A percentile compares a stretch with the other conserved stretches of the same genome.
phyloP scores from a whole-genome alignment of 257 asterid genomes.

The Lycium ferocissimum region DNA sequence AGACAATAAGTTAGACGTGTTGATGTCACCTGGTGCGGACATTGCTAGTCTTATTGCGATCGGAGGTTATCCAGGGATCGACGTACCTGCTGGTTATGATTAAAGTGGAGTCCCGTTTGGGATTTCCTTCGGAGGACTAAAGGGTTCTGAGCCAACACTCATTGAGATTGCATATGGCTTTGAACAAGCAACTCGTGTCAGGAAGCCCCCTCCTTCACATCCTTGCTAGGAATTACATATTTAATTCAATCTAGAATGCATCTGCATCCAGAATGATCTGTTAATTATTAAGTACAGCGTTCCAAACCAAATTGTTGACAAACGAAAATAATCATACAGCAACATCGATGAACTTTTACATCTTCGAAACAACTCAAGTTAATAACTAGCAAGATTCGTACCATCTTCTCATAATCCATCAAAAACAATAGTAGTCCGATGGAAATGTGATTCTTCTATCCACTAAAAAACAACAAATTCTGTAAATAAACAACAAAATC shows the following conservation, averaged over 20 bases:
- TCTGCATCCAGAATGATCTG: background rate
- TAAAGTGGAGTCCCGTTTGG: slow-evolving; percentile 48
- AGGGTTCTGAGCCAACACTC: slow-evolving; percentile 57
- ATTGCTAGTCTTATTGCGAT: slow-evolving; percentile 38
- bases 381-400: too few species aligned
- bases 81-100: slow-evolving; percentile 57
- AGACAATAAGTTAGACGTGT: slow-evolving; percentile 48
- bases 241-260: background rate
- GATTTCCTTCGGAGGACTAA: slow-evolving; percentile 56
- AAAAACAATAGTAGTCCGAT: background rate
- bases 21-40: slow-evolving; percentile 31
- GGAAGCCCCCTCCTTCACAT: slow-evolving; percentile 53
- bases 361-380: background rate
- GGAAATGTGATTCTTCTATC: background rate
- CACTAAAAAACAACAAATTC: too few species aligned
- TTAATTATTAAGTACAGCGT: background rate
- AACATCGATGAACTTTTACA: background rate
- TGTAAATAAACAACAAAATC: too few species aligned
- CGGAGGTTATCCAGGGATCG: slow-evolving; percentile 57
- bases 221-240: background rate
- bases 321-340: background rate
- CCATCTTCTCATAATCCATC: background rate
- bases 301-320: background rate
- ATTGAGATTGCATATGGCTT: slow-evolving; percentile 64
- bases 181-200: slow-evolving; percentile 59